A percentile compares a stretch with the other conserved stretches of the same genome.
phyloP scores from a whole-genome alignment of 2,329 filamentous ascomycete genomes.

The Xylariaceae sp. region DNA sequence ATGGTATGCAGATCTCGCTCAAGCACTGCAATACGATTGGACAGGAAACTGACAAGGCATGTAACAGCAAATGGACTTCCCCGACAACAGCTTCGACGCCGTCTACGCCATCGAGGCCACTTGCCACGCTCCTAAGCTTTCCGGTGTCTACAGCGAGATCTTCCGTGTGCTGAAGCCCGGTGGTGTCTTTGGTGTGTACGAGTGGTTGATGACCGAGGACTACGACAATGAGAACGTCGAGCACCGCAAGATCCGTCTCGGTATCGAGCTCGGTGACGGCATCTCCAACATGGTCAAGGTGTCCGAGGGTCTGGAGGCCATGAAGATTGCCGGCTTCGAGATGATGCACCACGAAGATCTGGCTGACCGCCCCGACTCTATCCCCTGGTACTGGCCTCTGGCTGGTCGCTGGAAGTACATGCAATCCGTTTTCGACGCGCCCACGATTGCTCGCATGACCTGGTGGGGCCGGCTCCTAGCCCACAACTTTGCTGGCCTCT shows the following conservation, averaged over 20 bases:
- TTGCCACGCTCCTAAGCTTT: slow-evolving; percentile 85
- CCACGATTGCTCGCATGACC: slow-evolving; percentile 87
- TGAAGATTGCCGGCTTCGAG: slow-evolving; percentile 84
- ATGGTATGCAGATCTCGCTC: slow-evolving; percentile 55
- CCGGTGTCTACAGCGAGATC: slow-evolving; percentile 92
- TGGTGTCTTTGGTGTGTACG: slow-evolving; percentile 93
- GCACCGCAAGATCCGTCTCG: slow-evolving; percentile 87
- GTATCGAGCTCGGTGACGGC: slow-evolving; percentile 92
- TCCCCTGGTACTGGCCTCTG: slow-evolving; percentile 93
- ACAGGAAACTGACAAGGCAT: slow-evolving; percentile 1
- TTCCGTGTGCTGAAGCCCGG: slow-evolving; percentile 94
- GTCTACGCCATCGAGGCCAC: slow-evolving; percentile 98
- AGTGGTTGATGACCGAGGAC: slow-evolving; percentile 97
- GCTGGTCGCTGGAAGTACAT: slow-evolving; percentile 83
- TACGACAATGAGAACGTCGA: slow-evolving; percentile 87
- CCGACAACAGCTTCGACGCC: slow-evolving; percentile 86
- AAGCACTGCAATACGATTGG: neutral
- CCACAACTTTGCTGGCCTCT: slow-evolving; percentile 71
- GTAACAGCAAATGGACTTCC: slow-evolving; percentile 83
- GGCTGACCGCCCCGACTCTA: slow-evolving; percentile 68
- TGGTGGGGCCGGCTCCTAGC: slow-evolving; percentile 72
- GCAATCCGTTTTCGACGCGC: slow-evolving; percentile 73
- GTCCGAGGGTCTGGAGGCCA: slow-evolving; percentile 75
- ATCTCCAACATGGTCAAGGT: slow-evolving; percentile 97
- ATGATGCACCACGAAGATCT: slow-evolving; percentile 83